Conservation (phyloP, 2,329 filamentous ascomycete genomes). For the Ascochyta rabiei region DNA sequence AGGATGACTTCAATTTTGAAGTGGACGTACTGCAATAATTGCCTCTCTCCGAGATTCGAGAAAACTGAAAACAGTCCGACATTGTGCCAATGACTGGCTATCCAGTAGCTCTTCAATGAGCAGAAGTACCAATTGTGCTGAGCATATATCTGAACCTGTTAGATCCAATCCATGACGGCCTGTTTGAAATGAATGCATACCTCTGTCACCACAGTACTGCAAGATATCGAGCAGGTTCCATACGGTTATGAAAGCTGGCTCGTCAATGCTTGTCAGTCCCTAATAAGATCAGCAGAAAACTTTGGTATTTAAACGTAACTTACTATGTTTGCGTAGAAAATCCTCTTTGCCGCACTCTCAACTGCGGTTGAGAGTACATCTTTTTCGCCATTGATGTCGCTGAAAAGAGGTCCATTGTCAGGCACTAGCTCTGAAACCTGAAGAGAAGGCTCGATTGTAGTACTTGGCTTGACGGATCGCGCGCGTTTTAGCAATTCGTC, state of each 20-base stretch:
- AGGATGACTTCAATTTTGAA: background rate
- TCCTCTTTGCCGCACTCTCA: constrained; percentile 81
- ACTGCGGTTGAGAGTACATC: constrained; percentile 69
- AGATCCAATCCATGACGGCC: background rate
- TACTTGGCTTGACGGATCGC: constrained; percentile 47
- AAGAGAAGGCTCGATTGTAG: constrained; percentile 53
- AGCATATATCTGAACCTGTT: constrained; percentile 59
- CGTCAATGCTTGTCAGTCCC: constrained; percentile 77
- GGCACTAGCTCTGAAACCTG: constrained; percentile 48
- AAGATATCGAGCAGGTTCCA: constrained; percentile 95
- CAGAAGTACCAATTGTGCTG: constrained; percentile 83
- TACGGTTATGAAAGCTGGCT: constrained; percentile 77
- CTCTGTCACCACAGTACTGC: constrained; percentile 83
- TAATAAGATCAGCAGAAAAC: constrained; percentile 45
- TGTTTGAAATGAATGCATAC: constrained; percentile 59
- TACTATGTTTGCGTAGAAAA: constrained; percentile 81
- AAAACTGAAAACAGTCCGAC: constrained; percentile 90
- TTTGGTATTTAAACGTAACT: constrained; percentile 41
- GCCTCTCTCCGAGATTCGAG: constrained; percentile 90
- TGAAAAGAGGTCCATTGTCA: constrained; percentile 37
- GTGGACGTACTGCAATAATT: constrained; percentile 71
- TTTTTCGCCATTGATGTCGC: constrained; percentile 45
- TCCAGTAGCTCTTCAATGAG: constrained; percentile 94
- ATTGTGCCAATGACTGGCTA: constrained; percentile 92
- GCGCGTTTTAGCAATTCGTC: constrained; percentile 51